A percentile compares a stretch with the other conserved stretches of the same genome.
Conservation (phyloP, 73 alveolate genomes). For the Paramecium caudatum region DNA sequence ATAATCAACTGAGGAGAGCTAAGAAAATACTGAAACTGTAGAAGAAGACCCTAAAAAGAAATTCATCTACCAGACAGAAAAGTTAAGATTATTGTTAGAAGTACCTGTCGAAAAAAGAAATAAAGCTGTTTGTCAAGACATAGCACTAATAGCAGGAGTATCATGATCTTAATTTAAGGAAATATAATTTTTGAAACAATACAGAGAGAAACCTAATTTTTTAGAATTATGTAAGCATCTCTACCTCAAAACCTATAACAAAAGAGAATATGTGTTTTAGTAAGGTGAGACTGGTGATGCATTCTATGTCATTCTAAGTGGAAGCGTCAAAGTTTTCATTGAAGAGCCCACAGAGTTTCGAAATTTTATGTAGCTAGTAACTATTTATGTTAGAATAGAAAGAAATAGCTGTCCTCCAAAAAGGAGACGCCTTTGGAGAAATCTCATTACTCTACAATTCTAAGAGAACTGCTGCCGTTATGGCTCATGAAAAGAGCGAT, state of each 20-base stretch:
- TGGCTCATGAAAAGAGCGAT: constrained; percentile 72
- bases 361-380: constrained; percentile 71
- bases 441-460: constrained; percentile 70
- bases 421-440: constrained; percentile 78
- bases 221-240: constrained; percentile 70
- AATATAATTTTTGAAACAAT: constrained; percentile 56
- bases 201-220: constrained; percentile 70
- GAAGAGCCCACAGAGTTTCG: constrained; percentile 71
- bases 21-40: neutral
- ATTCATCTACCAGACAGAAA: constrained; percentile 52
- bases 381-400: constrained; percentile 2
- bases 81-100: constrained; percentile 19
- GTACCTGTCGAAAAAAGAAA: constrained; percentile 38
- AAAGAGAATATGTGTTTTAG: constrained; percentile 39
- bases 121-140: constrained; percentile 27
- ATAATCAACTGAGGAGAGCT: constrained; percentile 30
- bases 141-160: constrained; percentile 64
- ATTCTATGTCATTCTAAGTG: constrained; percentile 72
- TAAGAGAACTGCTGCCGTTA: constrained; percentile 73
- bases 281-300: constrained; percentile 75
- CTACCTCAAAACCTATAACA: constrained; percentile 44
- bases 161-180: neutral
- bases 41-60: constrained; percentile 47
- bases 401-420: constrained; percentile 59
- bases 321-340: constrained; percentile 73